Evolutionary conservation across 345 rosid genomes (phyloP), one percentile per base, ranked within the genome.

Genomic region (Populus davidiana): DNA sequence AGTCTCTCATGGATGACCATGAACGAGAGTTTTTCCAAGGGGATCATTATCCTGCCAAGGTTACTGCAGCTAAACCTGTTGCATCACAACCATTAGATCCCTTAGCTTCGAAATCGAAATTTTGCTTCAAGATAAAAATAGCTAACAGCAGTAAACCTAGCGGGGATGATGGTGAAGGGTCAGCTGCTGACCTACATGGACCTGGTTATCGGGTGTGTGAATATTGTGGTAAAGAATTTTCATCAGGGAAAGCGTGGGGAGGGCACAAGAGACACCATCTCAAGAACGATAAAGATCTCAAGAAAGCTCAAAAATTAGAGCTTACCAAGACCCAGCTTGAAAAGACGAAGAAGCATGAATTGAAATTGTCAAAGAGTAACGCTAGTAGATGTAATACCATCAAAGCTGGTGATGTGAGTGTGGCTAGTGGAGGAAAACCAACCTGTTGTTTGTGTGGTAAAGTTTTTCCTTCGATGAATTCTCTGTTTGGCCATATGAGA

Each of bases 401-500:
- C 21, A 63, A 64, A 39, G 54, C 61, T 8, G 77, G 77, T 18
- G 77, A 74, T 36, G 77, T 74, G 62, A 74, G 18, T 35, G 14
- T 74, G 47, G 17, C 8, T 70, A 64, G 41, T 4, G 70, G 52
- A 20, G 77, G 79, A 9, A 76, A 31, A 18, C 67, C 79, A 8
- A 43, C 5, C 8, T 76, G 79, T 33, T 39, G 67, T 69, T 47
- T 76, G 14, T 76, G 79, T 39, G 74, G 74, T 0, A 27, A 56
- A 25, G 29, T 5, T 8, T 76, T 76, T 38, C 39, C 25, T 47
- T 69, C 68, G 12, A 68, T 54, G 73, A 38, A 56, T 29, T 69
- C 79, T 8, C 49, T 76, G 23, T 76, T 76, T 41, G 79, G 79
- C 6, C 79, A 76, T 23, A 69, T 76, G 79, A 76, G 73, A 43